Base-by-base conservation (phyloP, 1,284 basidiomycete species). In the Cystobasidiaceae sp. region DNA sequence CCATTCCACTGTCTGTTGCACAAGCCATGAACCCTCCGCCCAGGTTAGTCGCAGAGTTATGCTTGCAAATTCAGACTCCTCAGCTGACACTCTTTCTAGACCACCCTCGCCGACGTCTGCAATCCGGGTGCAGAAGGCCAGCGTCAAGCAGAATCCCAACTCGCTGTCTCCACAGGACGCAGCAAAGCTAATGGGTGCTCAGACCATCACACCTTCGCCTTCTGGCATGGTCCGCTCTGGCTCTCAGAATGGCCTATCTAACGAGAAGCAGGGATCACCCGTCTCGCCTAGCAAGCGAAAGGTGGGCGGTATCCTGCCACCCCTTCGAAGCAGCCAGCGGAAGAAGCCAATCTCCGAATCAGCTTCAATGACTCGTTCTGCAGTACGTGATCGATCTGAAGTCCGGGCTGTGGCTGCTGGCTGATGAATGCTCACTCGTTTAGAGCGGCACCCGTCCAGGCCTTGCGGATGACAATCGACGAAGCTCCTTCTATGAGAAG, bases 21-120 rank as follows among this genome's bases (percentile, higher is more conserved):
- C 93, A 97, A 79, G 86, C 93, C 7, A 90, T 97, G 89, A 92
- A 90, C 73, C 92, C 92, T 0, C 87, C 90, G 0, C 94, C 94
- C 11, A 83, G 50, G 50, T 52, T 34, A 11, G 49, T 3, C 28
- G 13, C 49, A 7, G 46, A 27, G 9, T 8, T 13, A 21, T 25
- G n/a, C n/a, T n/a, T n/a, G n/a, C n/a, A n/a, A n/a, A n/a, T n/a
- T n/a, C n/a, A n/a, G n/a, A n/a, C n/a, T n/a, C n/a, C n/a, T n/a
- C n/a, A n/a, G n/a, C n/a, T n/a, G n/a, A n/a, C n/a, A n/a, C n/a
- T n/a, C n/a, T n/a, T n/a, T n/a, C n/a, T n/a, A 41, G 94, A 11
- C 94, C 96, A 0, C 96, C 94, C 0, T 94, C 91, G 0, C 96
- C 96, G 0, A 84, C 84, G 0, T 85, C 87, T 8, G 86, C 93